Percentiles rank a stretch among this genome's conserved stretches.
phyloP scores from a whole-genome alignment of 2,329 filamentous ascomycete genomes.

The Pseudomassariella vexata region DNA sequence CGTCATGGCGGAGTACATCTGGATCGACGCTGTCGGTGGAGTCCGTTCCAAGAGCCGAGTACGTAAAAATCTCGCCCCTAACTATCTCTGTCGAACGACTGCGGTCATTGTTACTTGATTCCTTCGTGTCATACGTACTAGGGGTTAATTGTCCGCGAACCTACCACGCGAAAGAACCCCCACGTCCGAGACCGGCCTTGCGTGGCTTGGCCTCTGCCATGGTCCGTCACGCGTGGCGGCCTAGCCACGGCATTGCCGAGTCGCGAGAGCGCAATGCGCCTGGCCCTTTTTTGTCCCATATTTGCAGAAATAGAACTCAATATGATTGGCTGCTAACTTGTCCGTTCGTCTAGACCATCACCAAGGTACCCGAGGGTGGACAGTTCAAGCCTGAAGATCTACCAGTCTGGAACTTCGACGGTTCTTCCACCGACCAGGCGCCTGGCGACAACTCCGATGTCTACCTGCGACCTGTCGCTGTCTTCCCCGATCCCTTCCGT shows the following conservation, averaged over 20 bases:
- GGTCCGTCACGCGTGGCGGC: too few species aligned
- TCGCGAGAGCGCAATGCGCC: too few species aligned
- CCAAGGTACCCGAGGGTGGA: constrained; percentile 32
- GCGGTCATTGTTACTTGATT: constrained; percentile 20
- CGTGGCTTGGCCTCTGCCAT: too few species aligned
- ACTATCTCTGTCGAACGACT: constrained; percentile 19
- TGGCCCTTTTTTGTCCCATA: neutral
- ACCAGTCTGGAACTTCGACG: constrained; percentile 54
- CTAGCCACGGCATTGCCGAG: too few species aligned
- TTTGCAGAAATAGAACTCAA: too few species aligned
- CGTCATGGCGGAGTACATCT: constrained; percentile 94
- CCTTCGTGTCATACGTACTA: too few species aligned
- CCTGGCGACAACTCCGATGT: constrained; percentile 95
- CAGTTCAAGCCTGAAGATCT: constrained; percentile 44
- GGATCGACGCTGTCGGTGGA: constrained; percentile 77
- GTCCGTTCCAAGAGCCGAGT: constrained; percentile 95
- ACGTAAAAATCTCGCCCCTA: constrained; percentile 36
- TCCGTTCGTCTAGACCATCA: constrained; percentile 37
- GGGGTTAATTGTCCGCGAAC: too few species aligned
- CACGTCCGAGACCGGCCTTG: too few species aligned
- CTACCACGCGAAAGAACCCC: too few species aligned
- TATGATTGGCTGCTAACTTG: constrained; percentile 12
- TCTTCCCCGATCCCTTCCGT: constrained; percentile 90
- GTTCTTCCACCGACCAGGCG: constrained; percentile 87
- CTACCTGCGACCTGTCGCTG: constrained; percentile 85